These are phyloP conservation scores for Carex pumila DNA, from an alignment of 176 grass and related monocot genomes.

Conservation along the genomic window DNA sequence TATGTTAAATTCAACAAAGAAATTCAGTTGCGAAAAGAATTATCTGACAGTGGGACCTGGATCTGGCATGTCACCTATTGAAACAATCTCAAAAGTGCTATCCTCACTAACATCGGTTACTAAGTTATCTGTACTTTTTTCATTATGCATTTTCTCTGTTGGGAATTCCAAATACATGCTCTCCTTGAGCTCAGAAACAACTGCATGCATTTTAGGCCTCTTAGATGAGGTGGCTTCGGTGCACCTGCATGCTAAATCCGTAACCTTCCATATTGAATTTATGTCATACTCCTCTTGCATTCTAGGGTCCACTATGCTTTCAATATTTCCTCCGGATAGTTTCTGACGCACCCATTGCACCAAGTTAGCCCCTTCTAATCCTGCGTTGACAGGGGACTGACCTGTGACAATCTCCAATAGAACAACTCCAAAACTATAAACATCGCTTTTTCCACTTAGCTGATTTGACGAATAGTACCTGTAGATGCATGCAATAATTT, in stretches of 20 bases:
- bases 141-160: not conserved
- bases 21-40: no score
- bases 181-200: constrained; percentile 19
- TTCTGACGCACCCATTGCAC: constrained; percentile 3
- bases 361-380: not conserved
- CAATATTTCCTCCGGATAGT: constrained; percentile 17
- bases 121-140: not conserved
- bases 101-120: not conserved
- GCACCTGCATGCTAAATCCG: constrained; percentile 26
- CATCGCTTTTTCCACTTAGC: no score
- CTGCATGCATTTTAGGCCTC: constrained; percentile 23
- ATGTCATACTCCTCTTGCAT: constrained; percentile 17
- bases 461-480: no score
- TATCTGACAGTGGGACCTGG: no score
- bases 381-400: no score
- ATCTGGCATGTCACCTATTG: no score
- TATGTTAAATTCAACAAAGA: no score
- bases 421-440: no score
- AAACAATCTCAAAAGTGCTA: not conserved
- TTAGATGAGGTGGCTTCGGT: not conserved
- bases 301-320: constrained; percentile 17
- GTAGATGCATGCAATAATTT: no score
- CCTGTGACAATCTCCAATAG: no score
- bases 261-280: constrained; percentile 33
- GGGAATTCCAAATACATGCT: constrained; percentile 12